Percentiles rank a stretch among this genome's conserved stretches.
Conservation (phyloP, 108 stramenopile genomes). For the Parmales sp. region DNA sequence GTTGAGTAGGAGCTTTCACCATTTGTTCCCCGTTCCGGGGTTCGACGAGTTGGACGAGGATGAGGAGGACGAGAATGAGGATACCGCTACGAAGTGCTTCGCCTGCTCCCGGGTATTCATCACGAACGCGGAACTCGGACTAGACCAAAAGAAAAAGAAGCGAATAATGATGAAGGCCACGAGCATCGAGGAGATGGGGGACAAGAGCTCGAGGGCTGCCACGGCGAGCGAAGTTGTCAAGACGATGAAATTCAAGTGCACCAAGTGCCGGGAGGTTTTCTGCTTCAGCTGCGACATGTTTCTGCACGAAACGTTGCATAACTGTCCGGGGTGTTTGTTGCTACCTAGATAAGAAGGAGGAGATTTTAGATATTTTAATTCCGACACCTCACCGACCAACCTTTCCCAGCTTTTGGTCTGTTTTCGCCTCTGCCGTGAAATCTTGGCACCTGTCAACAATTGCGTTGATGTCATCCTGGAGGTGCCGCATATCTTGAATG, state of each 20-base stretch:
- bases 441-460: background rate
- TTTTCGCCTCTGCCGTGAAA: background rate
- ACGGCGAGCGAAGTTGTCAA: conserved; percentile 15
- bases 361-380: no score
- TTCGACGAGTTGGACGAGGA: conserved; percentile 48
- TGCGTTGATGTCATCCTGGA: background rate
- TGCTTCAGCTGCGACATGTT: conserved; percentile 78
- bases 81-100: background rate
- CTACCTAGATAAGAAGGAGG: no score
- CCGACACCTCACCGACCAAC: background rate
- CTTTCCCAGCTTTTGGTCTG: background rate
- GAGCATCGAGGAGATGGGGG: background rate
- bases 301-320: conserved; percentile 80
- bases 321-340: conserved; percentile 81
- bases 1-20: conserved; percentile 78
- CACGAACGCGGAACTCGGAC: background rate
- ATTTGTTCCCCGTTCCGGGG: conserved; percentile 77
- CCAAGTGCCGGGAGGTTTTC: conserved; percentile 67
- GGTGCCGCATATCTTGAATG: background rate
- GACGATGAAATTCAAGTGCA: conserved; percentile 62
- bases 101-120: background rate
- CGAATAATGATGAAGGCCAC: background rate
- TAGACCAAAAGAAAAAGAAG: background rate
- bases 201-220: background rate
- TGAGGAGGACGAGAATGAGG: conserved; percentile 21